Percentiles rank a stretch among this genome's conserved stretches.
Conservation (phyloP, 2,329 filamentous ascomycete species). For the Fusarium sp. region DNA sequence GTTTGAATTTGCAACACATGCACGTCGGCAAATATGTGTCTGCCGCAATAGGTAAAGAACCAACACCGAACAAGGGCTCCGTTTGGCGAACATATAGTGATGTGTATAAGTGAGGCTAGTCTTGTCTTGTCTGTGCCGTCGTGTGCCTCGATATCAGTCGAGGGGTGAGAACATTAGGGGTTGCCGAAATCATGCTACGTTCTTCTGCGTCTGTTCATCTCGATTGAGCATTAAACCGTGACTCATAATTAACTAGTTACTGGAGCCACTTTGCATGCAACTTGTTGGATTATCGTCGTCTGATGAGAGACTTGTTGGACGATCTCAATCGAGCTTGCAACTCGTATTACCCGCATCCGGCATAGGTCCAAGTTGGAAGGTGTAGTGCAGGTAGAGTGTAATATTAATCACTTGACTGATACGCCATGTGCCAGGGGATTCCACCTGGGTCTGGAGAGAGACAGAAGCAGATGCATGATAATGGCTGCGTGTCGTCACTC, state of each 20-base stretch:
- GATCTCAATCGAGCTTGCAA: slow-evolving; percentile 32
- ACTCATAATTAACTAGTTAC: slow-evolving; percentile 1
- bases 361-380: slow-evolving; percentile 34
- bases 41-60: slow-evolving; percentile 5
- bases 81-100: slow-evolving; percentile 14
- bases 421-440: slow-evolving; percentile 45
- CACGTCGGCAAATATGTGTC: slow-evolving; percentile 19
- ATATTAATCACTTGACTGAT: slow-evolving; percentile 49
- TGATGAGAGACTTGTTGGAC: slow-evolving; percentile 22
- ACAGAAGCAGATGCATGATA: slow-evolving; percentile 32
- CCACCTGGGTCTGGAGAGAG: slow-evolving; percentile 30
- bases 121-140: slow-evolving; percentile 20
- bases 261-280: slow-evolving; percentile 41
- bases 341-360: slow-evolving; percentile 34
- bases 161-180: slow-evolving; percentile 11
- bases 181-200: slow-evolving; percentile 15
- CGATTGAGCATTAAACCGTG: slow-evolving; percentile 17
- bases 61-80: slow-evolving; percentile 25
- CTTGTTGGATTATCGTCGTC: slow-evolving; percentile 38
- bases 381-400: slow-evolving; percentile 27
- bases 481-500: slow-evolving; percentile 26
- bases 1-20: slow-evolving; percentile 8
- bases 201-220: slow-evolving; percentile 30
- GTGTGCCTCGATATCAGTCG: slow-evolving; percentile 20
- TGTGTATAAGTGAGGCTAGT: slow-evolving; percentile 11